phyloP scores from a whole-genome alignment of 805 yeast genomes.

The Suhomyces faveliae region DNA sequence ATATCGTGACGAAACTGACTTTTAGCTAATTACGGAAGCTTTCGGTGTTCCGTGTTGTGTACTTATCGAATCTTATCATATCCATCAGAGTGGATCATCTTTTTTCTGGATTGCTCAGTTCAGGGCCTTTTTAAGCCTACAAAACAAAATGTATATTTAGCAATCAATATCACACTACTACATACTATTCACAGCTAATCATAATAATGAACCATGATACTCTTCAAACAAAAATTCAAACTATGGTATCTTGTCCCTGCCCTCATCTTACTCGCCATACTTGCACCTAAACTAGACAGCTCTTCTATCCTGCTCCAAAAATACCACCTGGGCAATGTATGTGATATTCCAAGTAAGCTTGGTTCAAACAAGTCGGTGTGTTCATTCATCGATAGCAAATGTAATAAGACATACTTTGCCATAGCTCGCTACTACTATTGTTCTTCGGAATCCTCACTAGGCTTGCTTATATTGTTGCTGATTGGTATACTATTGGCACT shows the following conservation, averaged over 20 bases:
- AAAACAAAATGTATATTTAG: neutral
- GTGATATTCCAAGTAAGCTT: neutral
- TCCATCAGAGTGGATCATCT: neutral
- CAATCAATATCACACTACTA: neutral
- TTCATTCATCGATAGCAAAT: constrained; percentile 14
- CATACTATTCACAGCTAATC: neutral
- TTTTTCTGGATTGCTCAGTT: neutral
- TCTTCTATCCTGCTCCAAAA: neutral
- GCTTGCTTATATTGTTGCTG: constrained; percentile 11
- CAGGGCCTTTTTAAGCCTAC: neutral
- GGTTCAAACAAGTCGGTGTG: constrained; percentile 13
- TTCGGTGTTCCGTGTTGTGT: neutral
- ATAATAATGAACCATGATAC: neutral
- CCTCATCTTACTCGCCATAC: neutral
- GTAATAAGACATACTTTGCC: constrained; percentile 24
- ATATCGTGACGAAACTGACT: neutral
- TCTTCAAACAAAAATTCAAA: neutral
- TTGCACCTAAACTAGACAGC: neutral
- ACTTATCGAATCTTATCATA: neutral
- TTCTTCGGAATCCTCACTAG: constrained; percentile 16
- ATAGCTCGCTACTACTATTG: constrained; percentile 33
- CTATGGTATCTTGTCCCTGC: neutral
- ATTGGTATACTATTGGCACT: constrained; percentile 11
- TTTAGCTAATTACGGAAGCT: neutral
- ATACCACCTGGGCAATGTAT: neutral